These are phyloP conservation scores for Crepidotus variabilis DNA, from an alignment of 768 basidiomycete genomes.

Conservation along the genomic window DNA sequence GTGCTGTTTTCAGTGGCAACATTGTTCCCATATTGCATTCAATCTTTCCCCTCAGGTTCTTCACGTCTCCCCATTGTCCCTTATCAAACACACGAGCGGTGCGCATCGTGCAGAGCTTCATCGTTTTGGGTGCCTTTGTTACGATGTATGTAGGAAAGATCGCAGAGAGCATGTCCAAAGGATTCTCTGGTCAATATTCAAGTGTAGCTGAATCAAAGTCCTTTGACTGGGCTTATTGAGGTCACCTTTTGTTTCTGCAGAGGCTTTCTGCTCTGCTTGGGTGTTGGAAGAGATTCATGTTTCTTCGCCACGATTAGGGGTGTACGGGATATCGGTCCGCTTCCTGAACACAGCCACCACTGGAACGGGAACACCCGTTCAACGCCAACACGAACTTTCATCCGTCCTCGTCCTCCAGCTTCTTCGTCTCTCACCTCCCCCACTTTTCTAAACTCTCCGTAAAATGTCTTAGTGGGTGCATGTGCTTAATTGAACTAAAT, in stretches of 20 bases:
- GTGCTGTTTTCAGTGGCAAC: slow-evolving; percentile 51
- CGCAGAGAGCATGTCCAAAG: slow-evolving; percentile 66
- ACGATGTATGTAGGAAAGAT: slow-evolving; percentile 75
- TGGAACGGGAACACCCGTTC: no score
- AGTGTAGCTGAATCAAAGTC: slow-evolving; percentile 74
- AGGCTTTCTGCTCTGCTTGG: no score
- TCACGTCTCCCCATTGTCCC: slow-evolving; percentile 87
- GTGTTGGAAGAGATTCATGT: slow-evolving; percentile 19
- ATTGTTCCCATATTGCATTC: slow-evolving; percentile 29
- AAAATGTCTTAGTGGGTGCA: no score
- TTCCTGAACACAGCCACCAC: no score
- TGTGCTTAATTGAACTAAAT: no score
- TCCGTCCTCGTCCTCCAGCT: no score
- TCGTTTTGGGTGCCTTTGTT: slow-evolving; percentile 78
- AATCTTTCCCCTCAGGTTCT: slow-evolving; percentile 70
- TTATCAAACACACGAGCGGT: slow-evolving; percentile 68
- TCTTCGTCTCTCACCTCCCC: no score
- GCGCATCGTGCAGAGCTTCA: slow-evolving; percentile 67
- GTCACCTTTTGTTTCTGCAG: slow-evolving; percentile 11
- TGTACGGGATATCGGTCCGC: no score
- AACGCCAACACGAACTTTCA: no score
- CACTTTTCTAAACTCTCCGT: no score
- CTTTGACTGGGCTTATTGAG: slow-evolving; percentile 32
- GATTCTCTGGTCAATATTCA: slow-evolving; percentile 63
- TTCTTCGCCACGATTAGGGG: no score